Evolutionary conservation across 2,329 filamentous ascomycete species (phyloP).

Genomic region (Cytospora schulzeri): DNA sequence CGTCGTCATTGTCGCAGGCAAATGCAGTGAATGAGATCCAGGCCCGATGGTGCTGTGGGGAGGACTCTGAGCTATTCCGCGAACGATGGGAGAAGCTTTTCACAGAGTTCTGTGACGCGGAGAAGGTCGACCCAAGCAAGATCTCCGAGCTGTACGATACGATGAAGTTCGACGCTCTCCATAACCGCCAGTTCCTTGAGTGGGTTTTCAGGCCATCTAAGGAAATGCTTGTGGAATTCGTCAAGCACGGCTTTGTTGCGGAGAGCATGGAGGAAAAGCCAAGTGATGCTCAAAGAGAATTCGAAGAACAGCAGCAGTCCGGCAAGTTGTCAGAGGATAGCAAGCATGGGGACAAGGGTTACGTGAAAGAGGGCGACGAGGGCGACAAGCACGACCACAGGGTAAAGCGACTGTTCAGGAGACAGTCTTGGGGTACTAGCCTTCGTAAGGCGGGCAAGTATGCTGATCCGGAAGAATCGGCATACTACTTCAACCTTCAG

Average conservation of each 20-base stretch:
- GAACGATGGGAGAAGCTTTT: constrained; percentile 99
- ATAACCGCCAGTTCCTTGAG: constrained; percentile 94
- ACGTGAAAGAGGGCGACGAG: constrained; percentile 46
- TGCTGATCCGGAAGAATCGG: constrained; percentile 57
- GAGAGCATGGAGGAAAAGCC: constrained; percentile 38
- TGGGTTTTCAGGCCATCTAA: constrained; percentile 94
- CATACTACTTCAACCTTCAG: constrained; percentile 82
- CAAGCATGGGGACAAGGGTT: constrained; percentile 38
- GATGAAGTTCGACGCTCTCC: constrained; percentile 98
- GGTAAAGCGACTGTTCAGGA: constrained; percentile 58
- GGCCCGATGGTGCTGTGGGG: constrained; percentile 91
- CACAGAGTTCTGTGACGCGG: constrained; percentile 90
- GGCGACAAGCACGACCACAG: constrained; percentile 44
- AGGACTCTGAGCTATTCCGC: constrained; percentile 91
- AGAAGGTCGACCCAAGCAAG: constrained; percentile 98
- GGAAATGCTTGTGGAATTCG: constrained; percentile 74
- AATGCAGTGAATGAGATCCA: constrained; percentile 74
- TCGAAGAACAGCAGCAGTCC: constrained; percentile 39
- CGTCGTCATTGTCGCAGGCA: constrained; percentile 59
- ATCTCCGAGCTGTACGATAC: constrained; percentile 98
- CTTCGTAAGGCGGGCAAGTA: constrained; percentile 54
- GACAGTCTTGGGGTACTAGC: constrained; percentile 62
- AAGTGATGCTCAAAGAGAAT: constrained; percentile 37
- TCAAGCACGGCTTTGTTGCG: constrained; percentile 43
- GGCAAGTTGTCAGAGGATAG: constrained; percentile 41